Evolutionary conservation across 345 rosid species (phyloP), one percentile per base, ranked within the genome.

Genomic region (Draba incana): DNA sequence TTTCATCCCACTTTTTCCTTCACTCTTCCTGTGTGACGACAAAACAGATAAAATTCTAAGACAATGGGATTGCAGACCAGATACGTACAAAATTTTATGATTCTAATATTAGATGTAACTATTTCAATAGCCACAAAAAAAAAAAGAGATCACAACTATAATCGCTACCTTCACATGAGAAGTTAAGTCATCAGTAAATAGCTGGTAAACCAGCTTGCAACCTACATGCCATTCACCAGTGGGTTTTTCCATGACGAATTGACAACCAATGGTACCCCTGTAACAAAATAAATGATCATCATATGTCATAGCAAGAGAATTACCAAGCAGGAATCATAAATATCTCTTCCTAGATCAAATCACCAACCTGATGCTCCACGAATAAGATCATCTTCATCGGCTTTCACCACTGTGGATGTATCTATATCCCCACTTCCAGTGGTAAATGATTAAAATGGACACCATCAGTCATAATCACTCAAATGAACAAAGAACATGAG

Each of bases 381-480:
- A 76, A 92, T 92, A 45, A 75, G 79, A 52, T 90, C 89, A 76
- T 89, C 81, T n/a, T 79, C 81, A 77, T 94, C 83, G 61, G 85
- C 89, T 86, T 86, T 88, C 69, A 89, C 93, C 73, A 92, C 89
- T 42, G 82, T 88, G 4, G 99, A 92, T 13, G 92, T 88, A 75
- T 89, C 98, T 71, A 92, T 69, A 76, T 94, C 99, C 48, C 99
- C 99, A 80, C 98, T 88, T 45, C 99, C 99, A 35, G 99, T 88
- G 57, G 98, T 94, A 80, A 52, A 74, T 57, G 5, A 52, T 70
- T 33, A 52, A 52, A 20, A 41, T n/a, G 61, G 61, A 47, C 20
- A 56, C 13, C 54, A 41, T 48, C 42, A 47, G 10, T 44, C 51
- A 63, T 5, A 47, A 13, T 58, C 50, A 64, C 24, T 44, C 4